Evolutionary conservation across 129 eudicot species (phyloP).

Genomic region (carrot (Daucus carota)): DNA sequence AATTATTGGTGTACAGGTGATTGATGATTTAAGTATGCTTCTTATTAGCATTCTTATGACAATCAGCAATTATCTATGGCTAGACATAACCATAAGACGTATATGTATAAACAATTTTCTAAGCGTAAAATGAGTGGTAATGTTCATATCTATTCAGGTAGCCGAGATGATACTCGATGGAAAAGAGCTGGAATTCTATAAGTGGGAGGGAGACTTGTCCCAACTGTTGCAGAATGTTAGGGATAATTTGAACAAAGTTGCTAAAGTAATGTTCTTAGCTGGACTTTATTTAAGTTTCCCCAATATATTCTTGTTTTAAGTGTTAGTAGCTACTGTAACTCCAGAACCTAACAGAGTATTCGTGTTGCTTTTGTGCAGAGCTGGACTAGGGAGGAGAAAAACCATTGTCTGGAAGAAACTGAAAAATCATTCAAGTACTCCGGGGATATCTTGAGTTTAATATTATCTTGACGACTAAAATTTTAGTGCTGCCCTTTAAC

Average conservation of each 20-base stretch:
- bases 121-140: neutral
- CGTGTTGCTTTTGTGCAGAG: slow-evolving; percentile 31
- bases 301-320: neutral
- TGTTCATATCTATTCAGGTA: slow-evolving; percentile 38
- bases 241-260: slow-evolving; percentile 75
- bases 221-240: slow-evolving; percentile 74
- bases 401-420: slow-evolving; percentile 91
- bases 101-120: neutral
- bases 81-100: neutral
- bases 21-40: neutral
- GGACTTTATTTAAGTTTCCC: neutral
- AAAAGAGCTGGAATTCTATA: slow-evolving; percentile 83
- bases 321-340: neutral
- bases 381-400: slow-evolving; percentile 93
- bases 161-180: slow-evolving; percentile 62
- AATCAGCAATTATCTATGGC: neutral
- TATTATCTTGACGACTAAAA: slow-evolving; percentile 43
- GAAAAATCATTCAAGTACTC: slow-evolving; percentile 83
- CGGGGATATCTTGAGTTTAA: slow-evolving; percentile 64
- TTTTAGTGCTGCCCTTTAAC: neutral
- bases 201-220: slow-evolving; percentile 84
- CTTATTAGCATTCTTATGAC: neutral
- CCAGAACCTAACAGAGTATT: slow-evolving; percentile 4
- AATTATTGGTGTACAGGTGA: neutral
- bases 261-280: slow-evolving; percentile 54